Evolutionary conservation across 805 yeast species (phyloP), one percentile per base, ranked within the genome.

Genomic region (Allodekkera sacchari): DNA sequence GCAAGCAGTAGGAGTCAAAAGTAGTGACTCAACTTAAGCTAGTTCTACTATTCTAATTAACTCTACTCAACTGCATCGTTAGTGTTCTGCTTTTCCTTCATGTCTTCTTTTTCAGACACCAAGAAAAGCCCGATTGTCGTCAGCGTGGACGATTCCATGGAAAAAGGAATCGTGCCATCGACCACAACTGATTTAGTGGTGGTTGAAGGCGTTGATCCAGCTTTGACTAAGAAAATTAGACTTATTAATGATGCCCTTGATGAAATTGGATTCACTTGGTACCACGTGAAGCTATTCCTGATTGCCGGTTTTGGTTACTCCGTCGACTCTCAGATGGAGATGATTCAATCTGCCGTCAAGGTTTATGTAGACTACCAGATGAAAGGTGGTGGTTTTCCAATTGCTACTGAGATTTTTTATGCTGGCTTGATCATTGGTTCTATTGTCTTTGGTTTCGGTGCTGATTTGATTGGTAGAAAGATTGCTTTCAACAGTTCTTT

Each of bases 201-300:
- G 6, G 48, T 43, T 14, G 55, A 48, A 37, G 42, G 39, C 27
- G 35, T 33, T 27, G 75, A 69, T 39, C 39, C 37, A 4, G 63
- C 55, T 2, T 45, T 68, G 25, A 43, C 53, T 12, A 47, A 47
- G 27, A 70, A 69, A 37, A 65, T 70, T 45, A 52, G 50, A 27
- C 47, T 72, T 7, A 53, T 72, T 30, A 71, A 72, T 47, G 51
- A 68, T 35, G 76, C 80, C 12, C 58, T 74, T 35, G 77, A 74
- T 44, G 75, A 74, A 42, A 70, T 74, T 33, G 80, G 80, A 0
- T 70, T 74, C 53, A 73, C 81, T 1, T 63, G 68, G 61, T 68
- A 65, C 41, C 78, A 72, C 38, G 53, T 61, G 34, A 61, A 66
- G 44, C 48, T 68, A 9, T 71, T 72, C 45, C 58, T 61, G 37